Evolutionary conservation across 2,329 filamentous ascomycete species (phyloP), one percentile per base, ranked within the genome.

Genomic region (Tolypocladium album): DNA sequence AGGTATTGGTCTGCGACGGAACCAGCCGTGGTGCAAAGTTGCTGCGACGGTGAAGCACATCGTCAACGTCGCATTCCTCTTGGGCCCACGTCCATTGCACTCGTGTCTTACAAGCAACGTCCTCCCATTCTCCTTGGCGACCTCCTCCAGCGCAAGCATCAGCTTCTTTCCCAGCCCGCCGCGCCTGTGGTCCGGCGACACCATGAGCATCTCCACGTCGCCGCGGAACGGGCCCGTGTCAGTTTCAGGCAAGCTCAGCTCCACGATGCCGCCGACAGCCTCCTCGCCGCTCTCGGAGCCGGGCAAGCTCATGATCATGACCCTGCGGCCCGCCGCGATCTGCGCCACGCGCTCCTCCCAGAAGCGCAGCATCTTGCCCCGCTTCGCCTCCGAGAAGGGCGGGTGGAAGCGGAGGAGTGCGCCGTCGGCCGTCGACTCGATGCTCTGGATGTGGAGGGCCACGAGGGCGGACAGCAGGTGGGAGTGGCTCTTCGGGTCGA

Each of bases 1-100:
- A 64, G 27, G 22, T 60, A 56, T 47, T 58, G 55, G 20, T 64
- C 62, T 1, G 62, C 62, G n/a, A 60, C 53, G 2, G 58, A 61
- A 24, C 58, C 59, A 17, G 36, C 60, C 13, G 60, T 59, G 22
- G 59, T 63, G 5, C 58, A 59, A 22, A 64, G 38, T 58, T 56
- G 60, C 58, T 56, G 27, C 17, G 20, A 24, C 1, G 0, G 27
- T 9, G 24, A 12, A 15, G 8, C 22, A 8, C 56, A 15, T 57
- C 20, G 22, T 58, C 42, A 17, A 12, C 34, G 24, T 9, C 1
- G 12, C n/a, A 11, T 24, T 12, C 34, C 8, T 8, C 36, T 38
- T 4, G 11, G 12, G 36, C 36, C 8, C 36, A 13, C 3, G 36
- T 11, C 36, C 9, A 11, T 12, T 38, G 7, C 5, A 9, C 9